Conservation (phyloP, 1,284 basidiomycete species). For the Lentinula novae-zelandiae region DNA sequence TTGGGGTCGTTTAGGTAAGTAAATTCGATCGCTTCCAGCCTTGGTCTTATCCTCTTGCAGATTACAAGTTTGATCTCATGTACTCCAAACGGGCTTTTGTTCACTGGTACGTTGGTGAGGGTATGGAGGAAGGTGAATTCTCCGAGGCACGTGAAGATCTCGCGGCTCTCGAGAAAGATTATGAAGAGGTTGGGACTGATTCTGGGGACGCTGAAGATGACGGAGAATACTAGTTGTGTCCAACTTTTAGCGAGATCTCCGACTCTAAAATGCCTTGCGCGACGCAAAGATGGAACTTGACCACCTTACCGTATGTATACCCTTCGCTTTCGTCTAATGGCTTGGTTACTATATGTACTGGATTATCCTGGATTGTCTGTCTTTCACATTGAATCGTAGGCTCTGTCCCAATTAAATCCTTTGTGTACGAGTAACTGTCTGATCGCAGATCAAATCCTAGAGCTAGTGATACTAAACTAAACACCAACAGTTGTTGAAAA, state of each 20-base stretch:
- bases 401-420: not conserved
- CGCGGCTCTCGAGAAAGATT: slow-evolving; percentile 95
- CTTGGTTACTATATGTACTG: not conserved
- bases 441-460: too few species aligned
- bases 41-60: slow-evolving; percentile 29
- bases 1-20: slow-evolving; percentile 84
- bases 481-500: too few species aligned
- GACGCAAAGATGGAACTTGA: not conserved
- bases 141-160: slow-evolving; percentile 97
- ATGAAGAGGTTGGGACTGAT: slow-evolving; percentile 94
- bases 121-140: slow-evolving; percentile 99
- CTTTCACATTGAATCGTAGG: not conserved
- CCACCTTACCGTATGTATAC: not conserved
- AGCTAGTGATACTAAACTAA: too few species aligned
- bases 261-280: not conserved
- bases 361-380: not conserved
- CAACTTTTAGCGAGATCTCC: not conserved
- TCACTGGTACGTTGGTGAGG: slow-evolving; percentile 98
- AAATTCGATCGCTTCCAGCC: not conserved
- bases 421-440: not conserved
- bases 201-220: slow-evolving; percentile 81
- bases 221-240: slow-evolving; percentile 54
- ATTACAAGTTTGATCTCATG: slow-evolving; percentile 99
- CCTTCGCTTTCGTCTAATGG: not conserved
- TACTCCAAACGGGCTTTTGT: slow-evolving; percentile 97